Percentiles rank a stretch among this genome's conserved stretches.
phyloP scores from a whole-genome alignment of 768 basidiomycete species.

The Mycena belliarum region DNA sequence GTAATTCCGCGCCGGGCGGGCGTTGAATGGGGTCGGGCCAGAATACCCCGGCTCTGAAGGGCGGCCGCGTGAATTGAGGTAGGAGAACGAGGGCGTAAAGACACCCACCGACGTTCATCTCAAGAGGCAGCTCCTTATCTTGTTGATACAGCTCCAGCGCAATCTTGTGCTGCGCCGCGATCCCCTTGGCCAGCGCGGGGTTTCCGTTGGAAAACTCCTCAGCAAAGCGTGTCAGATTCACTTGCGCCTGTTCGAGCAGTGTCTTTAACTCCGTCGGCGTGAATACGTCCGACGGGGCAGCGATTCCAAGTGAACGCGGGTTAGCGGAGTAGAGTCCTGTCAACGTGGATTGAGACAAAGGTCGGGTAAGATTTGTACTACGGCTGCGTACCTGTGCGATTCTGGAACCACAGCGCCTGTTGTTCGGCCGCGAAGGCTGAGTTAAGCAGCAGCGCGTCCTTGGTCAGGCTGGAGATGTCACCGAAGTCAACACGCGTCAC shows the following conservation, averaged over 20 bases:
- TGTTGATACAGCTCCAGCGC: conserved; percentile 26
- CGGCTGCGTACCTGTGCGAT: conserved; percentile 27
- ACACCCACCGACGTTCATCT: conserved; percentile 31
- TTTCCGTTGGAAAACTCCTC: conserved; percentile 34
- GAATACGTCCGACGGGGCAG: conserved; percentile 31
- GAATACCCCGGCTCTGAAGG: conserved; percentile 35
- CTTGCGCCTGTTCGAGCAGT: conserved; percentile 24
- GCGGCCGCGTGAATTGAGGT: no score
- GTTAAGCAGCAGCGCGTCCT: conserved; percentile 28
- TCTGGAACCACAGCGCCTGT: conserved; percentile 28
- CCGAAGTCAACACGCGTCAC: no score
- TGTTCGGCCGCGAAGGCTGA: conserved; percentile 27
- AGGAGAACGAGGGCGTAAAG: neutral
- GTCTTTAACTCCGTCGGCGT: conserved; percentile 13
- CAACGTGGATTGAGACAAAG: neutral
- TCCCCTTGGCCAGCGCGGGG: conserved; percentile 29
- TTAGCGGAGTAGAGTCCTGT: conserved; percentile 30
- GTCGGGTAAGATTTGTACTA: no score
- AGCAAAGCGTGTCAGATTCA: conserved; percentile 27
- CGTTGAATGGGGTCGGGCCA: conserved; percentile 26
- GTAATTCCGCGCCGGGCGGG: conserved; percentile 30
- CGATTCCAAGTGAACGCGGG: conserved; percentile 32
- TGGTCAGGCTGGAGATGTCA: conserved; percentile 32
- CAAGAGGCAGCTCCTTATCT: conserved; percentile 28
- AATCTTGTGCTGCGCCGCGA: conserved; percentile 31